phyloP scores from a whole-genome alignment of 306 rosid genomes.

The Potentilla sterilis region DNA sequence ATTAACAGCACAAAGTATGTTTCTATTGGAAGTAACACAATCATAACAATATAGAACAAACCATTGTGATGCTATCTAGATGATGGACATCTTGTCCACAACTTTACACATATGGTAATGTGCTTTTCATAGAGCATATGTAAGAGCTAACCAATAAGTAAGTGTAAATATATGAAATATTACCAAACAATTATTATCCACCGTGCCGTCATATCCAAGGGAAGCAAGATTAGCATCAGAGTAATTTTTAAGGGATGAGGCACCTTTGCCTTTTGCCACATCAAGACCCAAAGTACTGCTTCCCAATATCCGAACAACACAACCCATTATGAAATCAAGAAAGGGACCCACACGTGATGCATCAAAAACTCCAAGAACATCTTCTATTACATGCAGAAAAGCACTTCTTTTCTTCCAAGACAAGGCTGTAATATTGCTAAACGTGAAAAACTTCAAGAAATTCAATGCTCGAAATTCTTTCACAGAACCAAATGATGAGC shows the following conservation, averaged over 20 bases:
- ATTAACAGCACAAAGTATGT: neutral
- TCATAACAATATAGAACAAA: neutral
- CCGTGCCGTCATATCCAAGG: conserved; percentile 30
- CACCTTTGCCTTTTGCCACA: conserved; percentile 32
- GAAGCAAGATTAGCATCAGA: conserved; percentile 20
- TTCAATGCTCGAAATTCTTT: conserved; percentile 45
- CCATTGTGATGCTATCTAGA: neutral
- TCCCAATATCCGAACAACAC: conserved; percentile 81
- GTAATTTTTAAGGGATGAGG: conserved; percentile 33
- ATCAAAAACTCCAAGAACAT: conserved; percentile 79
- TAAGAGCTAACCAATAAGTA: neutral
- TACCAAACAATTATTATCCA: conserved; percentile 47
- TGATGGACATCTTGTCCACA: neutral
- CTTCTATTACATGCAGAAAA: conserved; percentile 85
- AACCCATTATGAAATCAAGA: conserved; percentile 73
- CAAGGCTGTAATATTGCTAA: conserved; percentile 51
- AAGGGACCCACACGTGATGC: conserved; percentile 71
- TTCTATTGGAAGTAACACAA: neutral
- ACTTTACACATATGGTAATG: neutral
- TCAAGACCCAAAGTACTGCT: conserved; percentile 65
- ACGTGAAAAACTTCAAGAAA: conserved; percentile 62
- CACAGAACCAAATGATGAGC: conserved; percentile 37
- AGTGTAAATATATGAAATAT: conserved; percentile 21
- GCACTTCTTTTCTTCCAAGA: conserved; percentile 83
- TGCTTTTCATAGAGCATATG: neutral